These are phyloP conservation scores for Fonsecaea multimorphosa DNA, from an alignment of 2,329 filamentous ascomycete genomes.

Conservation along the genomic window DNA sequence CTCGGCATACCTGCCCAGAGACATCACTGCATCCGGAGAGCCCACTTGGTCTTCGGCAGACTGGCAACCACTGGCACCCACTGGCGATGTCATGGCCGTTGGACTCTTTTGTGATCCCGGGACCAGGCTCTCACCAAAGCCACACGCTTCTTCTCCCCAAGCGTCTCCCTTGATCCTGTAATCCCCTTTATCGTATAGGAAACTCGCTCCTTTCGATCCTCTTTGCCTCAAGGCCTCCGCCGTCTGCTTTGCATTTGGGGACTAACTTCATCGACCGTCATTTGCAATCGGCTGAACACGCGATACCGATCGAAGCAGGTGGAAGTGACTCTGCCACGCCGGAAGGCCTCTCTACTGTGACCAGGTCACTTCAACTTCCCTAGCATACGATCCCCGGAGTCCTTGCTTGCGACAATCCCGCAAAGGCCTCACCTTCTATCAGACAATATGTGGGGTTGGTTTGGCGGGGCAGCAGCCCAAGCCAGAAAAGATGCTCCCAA, in stretches of 20 bases:
- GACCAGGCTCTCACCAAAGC: conserved; percentile 12
- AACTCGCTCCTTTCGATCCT: neutral
- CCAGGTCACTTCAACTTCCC: neutral
- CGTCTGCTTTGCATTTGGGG: neutral
- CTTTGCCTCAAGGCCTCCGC: neutral
- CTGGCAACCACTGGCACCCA: too few relatives aligned
- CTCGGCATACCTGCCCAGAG: conserved; percentile 21
- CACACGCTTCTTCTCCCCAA: conserved; percentile 3
- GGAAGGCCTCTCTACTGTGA: neutral
- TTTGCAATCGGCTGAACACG: conserved; percentile 20
- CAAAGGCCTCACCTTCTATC: neutral
- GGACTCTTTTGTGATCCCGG: conserved; percentile 12
- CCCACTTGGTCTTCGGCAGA: neutral
- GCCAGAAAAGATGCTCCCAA: conserved; percentile 94
- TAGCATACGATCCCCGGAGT: neutral
- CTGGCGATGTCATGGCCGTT: conserved; percentile 7
- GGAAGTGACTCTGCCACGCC: conserved; percentile 24
- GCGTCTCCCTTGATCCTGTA: conserved; percentile 2
- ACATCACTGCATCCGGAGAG: neutral
- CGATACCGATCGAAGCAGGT: conserved; percentile 28
- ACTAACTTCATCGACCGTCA: neutral
- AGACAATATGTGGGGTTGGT: conserved; percentile 78
- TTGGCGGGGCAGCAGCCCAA: conserved; percentile 80
- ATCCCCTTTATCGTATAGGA: neutral
- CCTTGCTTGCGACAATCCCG: neutral